Base-by-base conservation (phyloP, 2,329 filamentous ascomycete species). In the Aspergillus neoniger region DNA sequence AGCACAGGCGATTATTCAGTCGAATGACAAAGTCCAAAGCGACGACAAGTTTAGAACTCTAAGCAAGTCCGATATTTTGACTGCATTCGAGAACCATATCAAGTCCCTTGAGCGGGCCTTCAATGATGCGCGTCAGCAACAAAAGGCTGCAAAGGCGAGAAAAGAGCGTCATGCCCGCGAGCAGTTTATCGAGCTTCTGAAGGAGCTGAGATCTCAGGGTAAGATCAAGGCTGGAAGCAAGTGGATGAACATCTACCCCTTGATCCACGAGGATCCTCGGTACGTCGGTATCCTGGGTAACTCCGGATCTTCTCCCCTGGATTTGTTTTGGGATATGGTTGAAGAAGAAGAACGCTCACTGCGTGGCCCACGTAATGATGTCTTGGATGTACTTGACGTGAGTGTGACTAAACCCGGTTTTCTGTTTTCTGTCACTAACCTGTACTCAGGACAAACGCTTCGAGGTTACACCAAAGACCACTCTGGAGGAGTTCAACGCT, bases 321-420 rank as follows among this genome's bases (percentile, higher is more conserved):
- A 98, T 70, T 82, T 99, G 6, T 98, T 99, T 80, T 97, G 94
- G 92, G 95, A 99, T 74, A 82, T 93, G 51, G 84, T 98, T 25
- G 95, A 98, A 74, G 92, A 96, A 74, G 92, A 98, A 75, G 94
- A 99, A 72, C 87, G 91, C 60, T 88, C 89, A n/a, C 81, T 97
- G 51, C 89, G 93, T 63, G 88, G 86, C 53, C 88, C 89, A 52
- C 85, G 91, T 63, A 96, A 95, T 72, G 88, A 92, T 72, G 90
- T 96, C 41, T 81, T 95, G 65, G 92, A 96, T 78, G 91, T 95
- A 67, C 83, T 96, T 68, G 91, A 96, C 82, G 91, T 95, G 77
- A 82, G 88, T 80, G 14, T 21, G 25, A 28, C 28, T 9, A 48
- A 28, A 5, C 5, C 21, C 19, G 23, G 3, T 43, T n/a, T 44